phyloP scores from a whole-genome alignment of 2,329 filamentous ascomycete species.

The Aspergillus puulaauensis region DNA sequence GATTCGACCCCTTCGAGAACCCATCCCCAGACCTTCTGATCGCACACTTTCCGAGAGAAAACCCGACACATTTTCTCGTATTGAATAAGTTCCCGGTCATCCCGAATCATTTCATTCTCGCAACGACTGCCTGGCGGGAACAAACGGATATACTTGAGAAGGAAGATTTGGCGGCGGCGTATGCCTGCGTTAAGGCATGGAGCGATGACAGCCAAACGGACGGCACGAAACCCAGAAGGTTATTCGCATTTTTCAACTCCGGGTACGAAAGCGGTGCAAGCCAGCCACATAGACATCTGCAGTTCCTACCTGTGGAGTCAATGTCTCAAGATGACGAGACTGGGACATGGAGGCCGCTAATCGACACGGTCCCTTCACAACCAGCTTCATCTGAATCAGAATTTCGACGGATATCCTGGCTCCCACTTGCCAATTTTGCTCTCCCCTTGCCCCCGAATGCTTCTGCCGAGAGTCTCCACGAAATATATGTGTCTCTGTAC shows the following conservation, averaged over 20 bases:
- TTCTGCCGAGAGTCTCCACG: slow-evolving; percentile 35
- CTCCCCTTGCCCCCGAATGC: slow-evolving; percentile 42
- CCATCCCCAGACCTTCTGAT: slow-evolving; percentile 44
- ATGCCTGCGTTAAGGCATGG: slow-evolving; percentile 46
- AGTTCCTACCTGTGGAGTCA: slow-evolving; percentile 48
- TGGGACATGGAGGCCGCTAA: slow-evolving; percentile 49
- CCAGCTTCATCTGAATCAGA: slow-evolving; percentile 16
- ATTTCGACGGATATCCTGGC: slow-evolving; percentile 25
- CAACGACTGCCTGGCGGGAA: slow-evolving; percentile 44
- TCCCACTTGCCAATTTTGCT: slow-evolving; percentile 55
- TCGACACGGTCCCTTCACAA: slow-evolving; percentile 36
- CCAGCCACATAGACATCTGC: slow-evolving; percentile 48
- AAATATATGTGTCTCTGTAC: slow-evolving; percentile 45
- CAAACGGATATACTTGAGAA: slow-evolving; percentile 46
- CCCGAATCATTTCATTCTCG: slow-evolving; percentile 49
- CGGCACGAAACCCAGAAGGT: slow-evolving; percentile 18
- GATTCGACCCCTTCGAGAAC: slow-evolving; percentile 46
- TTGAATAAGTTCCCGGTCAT: slow-evolving; percentile 53
- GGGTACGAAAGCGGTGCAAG: slow-evolving; percentile 50
- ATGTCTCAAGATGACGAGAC: slow-evolving; percentile 37
- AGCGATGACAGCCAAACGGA: slow-evolving; percentile 13
- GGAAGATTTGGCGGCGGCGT: slow-evolving; percentile 42
- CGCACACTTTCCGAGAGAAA: slow-evolving; percentile 35
- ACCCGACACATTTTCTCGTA: slow-evolving; percentile 41
- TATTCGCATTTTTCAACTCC: slow-evolving; percentile 53